Conservation (phyloP, 768 basidiomycete species). For the Dendrothele bispora region DNA sequence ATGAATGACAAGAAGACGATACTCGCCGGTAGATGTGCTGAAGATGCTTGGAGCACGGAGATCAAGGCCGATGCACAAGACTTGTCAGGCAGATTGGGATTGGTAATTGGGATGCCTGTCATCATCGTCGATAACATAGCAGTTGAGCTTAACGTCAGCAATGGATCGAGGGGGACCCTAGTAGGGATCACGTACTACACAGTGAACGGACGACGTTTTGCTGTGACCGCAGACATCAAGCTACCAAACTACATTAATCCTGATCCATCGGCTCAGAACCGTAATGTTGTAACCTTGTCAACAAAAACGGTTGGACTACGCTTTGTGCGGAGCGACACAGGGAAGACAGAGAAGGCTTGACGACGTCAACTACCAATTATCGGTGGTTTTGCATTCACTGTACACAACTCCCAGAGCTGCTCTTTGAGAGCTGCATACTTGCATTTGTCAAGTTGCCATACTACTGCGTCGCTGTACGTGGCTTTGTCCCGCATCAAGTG, state of each 20-base stretch:
- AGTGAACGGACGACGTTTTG: slow-evolving; percentile 2
- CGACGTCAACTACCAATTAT: slow-evolving; percentile 12
- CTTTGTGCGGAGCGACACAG: slow-evolving; percentile 5
- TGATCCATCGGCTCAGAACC: background rate
- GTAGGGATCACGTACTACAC: slow-evolving; percentile 3
- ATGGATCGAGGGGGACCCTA: slow-evolving; percentile 10
- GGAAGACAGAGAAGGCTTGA: slow-evolving; percentile 3
- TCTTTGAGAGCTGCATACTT: background rate
- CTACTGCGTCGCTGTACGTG: slow-evolving; percentile 3
- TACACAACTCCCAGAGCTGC: slow-evolving; percentile 9
- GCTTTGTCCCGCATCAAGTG: slow-evolving; percentile 1
- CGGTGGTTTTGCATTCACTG: slow-evolving; percentile 9
- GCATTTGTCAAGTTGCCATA: slow-evolving; percentile 2
- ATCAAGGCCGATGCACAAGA: slow-evolving; percentile 11
- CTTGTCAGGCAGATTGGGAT: slow-evolving; percentile 3
- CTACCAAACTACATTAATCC: slow-evolving; percentile 2
- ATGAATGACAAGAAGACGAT: background rate
- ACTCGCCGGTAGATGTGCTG: slow-evolving; percentile 4
- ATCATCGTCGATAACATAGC: slow-evolving; percentile 6
- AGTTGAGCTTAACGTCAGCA: slow-evolving; percentile 8
- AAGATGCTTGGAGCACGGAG: slow-evolving; percentile 1
- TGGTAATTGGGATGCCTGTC: slow-evolving; percentile 9
- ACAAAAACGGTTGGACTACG: background rate
- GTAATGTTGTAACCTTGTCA: slow-evolving; percentile 1
- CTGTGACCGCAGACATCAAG: slow-evolving; percentile 10